A percentile compares a stretch with the other conserved stretches of the same genome.
Evolutionary conservation across 2,329 filamentous ascomycete genomes (phyloP).

Genomic region (Scolecobasidium constrictum): DNA sequence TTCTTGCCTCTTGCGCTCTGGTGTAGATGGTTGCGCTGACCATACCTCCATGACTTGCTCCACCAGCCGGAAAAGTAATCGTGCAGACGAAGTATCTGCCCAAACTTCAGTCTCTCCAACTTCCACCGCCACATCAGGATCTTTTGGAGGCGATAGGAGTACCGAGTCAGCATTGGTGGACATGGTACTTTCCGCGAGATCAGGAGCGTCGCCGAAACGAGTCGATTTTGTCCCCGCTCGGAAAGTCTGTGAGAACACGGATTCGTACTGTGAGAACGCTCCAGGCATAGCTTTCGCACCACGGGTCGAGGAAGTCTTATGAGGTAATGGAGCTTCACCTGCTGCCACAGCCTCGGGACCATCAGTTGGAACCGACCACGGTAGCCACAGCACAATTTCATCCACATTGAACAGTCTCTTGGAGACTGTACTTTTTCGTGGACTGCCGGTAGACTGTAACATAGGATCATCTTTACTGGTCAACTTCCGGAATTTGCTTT

Average conservation of each 20-base stretch:
- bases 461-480: not conserved
- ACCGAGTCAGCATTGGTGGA: not conserved
- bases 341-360: not conserved
- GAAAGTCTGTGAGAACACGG: not conserved
- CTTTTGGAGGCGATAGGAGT: not conserved
- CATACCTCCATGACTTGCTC: not conserved
- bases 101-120: not conserved
- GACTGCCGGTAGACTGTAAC: not conserved
- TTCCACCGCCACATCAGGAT: not conserved
- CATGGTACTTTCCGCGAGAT: not conserved
- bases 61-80: not conserved
- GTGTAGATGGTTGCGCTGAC: not conserved
- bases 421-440: not conserved
- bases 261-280: constrained; percentile 5
- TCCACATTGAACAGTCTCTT: constrained; percentile 7
- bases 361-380: constrained; percentile 6
- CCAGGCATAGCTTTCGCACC: constrained; percentile 10
- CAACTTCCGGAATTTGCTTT: not conserved
- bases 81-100: not conserved
- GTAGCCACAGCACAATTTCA: constrained; percentile 7
- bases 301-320: no score
- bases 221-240: not conserved
- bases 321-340: no score
- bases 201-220: not conserved
- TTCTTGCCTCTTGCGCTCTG: not conserved